Evolutionary conservation across 2,329 filamentous ascomycete species (phyloP).

Genomic region (Penicillium psychrosexuale): DNA sequence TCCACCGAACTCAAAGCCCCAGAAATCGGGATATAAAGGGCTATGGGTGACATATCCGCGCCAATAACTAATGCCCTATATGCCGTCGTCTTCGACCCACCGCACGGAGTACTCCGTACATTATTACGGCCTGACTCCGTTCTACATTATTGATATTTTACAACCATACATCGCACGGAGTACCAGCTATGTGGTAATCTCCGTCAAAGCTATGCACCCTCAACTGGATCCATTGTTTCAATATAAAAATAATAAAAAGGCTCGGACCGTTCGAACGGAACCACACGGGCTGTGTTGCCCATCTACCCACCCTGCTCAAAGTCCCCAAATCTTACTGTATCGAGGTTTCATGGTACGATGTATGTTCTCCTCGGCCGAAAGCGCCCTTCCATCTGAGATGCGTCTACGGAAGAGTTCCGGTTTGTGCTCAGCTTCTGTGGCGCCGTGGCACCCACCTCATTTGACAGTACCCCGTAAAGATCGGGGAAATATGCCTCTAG

Average conservation of each 20-base stretch:
- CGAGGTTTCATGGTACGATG: neutral
- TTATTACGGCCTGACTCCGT: neutral
- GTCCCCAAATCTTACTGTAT: no score
- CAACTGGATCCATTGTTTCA: neutral
- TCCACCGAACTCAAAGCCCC: neutral
- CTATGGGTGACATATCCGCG: neutral
- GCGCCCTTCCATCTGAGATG: neutral
- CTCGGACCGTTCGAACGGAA: slow-evolving; percentile 8
- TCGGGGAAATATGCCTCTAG: neutral
- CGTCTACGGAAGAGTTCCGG: neutral
- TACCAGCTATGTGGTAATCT: neutral
- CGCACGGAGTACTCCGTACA: neutral
- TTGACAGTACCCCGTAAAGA: neutral
- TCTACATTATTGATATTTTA: no score
- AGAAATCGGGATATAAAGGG: neutral
- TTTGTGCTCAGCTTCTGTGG: neutral
- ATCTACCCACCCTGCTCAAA: neutral
- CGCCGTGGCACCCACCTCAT: neutral
- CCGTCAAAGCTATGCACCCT: neutral
- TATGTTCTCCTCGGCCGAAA: neutral
- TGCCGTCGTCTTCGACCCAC: neutral
- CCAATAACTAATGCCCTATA: neutral
- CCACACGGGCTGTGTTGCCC: neutral
- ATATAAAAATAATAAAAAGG: neutral
- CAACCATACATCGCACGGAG: neutral